Evolutionary conservation across 2,329 filamentous ascomycete species (phyloP).

Genomic region (Fusarium lateritium): DNA sequence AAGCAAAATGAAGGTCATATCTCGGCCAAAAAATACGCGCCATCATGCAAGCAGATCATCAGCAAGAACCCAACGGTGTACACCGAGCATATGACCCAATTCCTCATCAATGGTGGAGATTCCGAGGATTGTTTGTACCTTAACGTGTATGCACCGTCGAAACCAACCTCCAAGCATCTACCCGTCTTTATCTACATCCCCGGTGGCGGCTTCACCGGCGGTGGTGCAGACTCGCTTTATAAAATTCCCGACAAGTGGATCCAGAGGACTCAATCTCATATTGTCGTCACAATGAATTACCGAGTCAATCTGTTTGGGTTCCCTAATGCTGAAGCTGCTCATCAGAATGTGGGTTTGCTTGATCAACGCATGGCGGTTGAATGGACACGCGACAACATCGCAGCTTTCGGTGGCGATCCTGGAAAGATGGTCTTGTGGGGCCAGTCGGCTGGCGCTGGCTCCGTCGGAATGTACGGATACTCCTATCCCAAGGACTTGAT

Average conservation of each 20-base stretch:
- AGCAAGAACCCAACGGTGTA: slow-evolving; percentile 19
- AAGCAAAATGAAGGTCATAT: background rate
- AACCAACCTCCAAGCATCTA: slow-evolving; percentile 1
- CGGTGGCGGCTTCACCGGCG: slow-evolving; percentile 15
- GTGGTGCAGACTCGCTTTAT: slow-evolving; percentile 16
- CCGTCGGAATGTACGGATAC: slow-evolving; percentile 28
- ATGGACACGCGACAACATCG: slow-evolving; percentile 16
- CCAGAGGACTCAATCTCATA: slow-evolving; percentile 18
- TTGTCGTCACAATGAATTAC: slow-evolving; percentile 24
- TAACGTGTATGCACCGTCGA: slow-evolving; percentile 15
- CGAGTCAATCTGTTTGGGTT: slow-evolving; percentile 26
- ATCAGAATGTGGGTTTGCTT: slow-evolving; percentile 12
- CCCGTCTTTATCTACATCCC: slow-evolving; percentile 24
- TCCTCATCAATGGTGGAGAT: slow-evolving; percentile 14
- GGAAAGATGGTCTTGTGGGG: slow-evolving; percentile 17
- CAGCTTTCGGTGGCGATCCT: background rate
- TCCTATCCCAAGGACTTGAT: slow-evolving; percentile 18
- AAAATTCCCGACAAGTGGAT: slow-evolving; percentile 28
- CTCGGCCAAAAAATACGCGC: slow-evolving; percentile 13
- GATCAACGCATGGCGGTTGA: slow-evolving; percentile 31
- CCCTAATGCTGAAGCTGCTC: slow-evolving; percentile 13
- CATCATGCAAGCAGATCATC: slow-evolving; percentile 20
- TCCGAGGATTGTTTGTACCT: slow-evolving; percentile 28
- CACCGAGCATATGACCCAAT: slow-evolving; percentile 18
- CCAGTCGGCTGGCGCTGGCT: slow-evolving; percentile 22